Evolutionary conservation across 2,329 filamentous ascomycete genomes (phyloP), one percentile per base, ranked within the genome.

Genomic region (Claviceps spartinae): DNA sequence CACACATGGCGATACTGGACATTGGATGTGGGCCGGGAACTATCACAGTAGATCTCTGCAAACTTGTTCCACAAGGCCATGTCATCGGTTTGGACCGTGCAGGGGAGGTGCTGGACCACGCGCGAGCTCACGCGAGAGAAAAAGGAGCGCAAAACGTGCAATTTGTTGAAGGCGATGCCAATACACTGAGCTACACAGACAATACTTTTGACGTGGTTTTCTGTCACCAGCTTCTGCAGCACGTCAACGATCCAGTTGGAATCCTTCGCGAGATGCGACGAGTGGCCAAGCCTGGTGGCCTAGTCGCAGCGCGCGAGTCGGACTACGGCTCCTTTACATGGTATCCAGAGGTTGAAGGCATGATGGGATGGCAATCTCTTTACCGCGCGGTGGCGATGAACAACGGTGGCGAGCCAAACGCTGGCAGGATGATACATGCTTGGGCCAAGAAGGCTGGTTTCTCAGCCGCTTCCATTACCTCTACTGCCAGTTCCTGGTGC

Each of bases 21-120:
- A 63, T 74, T 36, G 73, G 73, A 50, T 74, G 72, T 59, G 73
- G 73, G 0, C 71, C 73, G 0, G 73, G 72, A 4, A 72, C 69
- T 47, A 75, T 76, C 60, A 73, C 72, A 11, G 63, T 64, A 0
- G 68, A 68, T 37, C 62, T 75, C 26, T 65, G 64, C 45, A 58
- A 61, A n/a, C 58, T 65, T 44, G 68, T 67, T 1, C 61, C 63
- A 5, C 49, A 66, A 22, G 71, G 71, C 37, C 53, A 55, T 3
- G 62, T 70, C 8, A 61, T 65, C 7, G 71, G 70, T 34, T 49
- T 74, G 26, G 72, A 74, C 49, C 57, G 65, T 3, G 66, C 65
- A 0, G 56, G 52, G 2, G 55, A 55, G 0, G 65, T 69, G 13
- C 52, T 71, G 9, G 57, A 62, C 6, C 56, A 61, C 43, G 69